Conservation (phyloP, 2,329 filamentous ascomycete genomes). For the Herpotrichia juniperi region DNA sequence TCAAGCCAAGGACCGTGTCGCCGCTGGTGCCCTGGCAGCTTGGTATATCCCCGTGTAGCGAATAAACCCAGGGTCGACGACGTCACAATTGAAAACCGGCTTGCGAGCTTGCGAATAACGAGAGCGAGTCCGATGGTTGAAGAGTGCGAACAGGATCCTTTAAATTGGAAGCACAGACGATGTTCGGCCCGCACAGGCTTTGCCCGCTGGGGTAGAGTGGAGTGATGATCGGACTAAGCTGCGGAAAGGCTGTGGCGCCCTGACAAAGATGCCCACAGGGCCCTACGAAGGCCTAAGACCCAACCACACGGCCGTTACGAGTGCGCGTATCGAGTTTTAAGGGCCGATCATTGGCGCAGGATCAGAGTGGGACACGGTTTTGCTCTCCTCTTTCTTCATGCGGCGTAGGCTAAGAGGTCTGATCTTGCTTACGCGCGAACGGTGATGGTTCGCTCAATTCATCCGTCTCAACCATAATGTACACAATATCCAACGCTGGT, state of each 20-base stretch:
- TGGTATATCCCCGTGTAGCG: not conserved
- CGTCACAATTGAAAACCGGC: conserved; percentile 12
- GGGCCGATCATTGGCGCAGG: not conserved
- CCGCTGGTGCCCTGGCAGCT: not conserved
- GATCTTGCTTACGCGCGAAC: not conserved
- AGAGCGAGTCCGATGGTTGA: not conserved
- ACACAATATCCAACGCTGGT: too few relatives aligned
- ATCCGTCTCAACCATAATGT: not conserved
- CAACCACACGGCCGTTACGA: not conserved
- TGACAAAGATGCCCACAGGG: conserved; percentile 1
- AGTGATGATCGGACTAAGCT: not conserved
- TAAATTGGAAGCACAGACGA: conserved; percentile 6
- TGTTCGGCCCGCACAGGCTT: not conserved
- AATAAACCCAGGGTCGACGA: not conserved
- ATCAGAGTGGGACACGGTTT: not conserved
- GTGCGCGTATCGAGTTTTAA: not conserved
- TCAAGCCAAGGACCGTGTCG: not conserved
- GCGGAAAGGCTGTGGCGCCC: not conserved
- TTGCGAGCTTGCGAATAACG: conserved; percentile 1
- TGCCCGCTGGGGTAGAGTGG: not conserved
- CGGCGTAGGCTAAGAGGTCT: not conserved
- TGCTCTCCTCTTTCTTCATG: not conserved
- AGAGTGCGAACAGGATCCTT: conserved; percentile 1
- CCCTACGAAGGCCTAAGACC: not conserved
- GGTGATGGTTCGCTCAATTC: not conserved